Evolutionary conservation across 805 yeast species (phyloP).

Genomic region (Starmerella roubikii): DNA sequence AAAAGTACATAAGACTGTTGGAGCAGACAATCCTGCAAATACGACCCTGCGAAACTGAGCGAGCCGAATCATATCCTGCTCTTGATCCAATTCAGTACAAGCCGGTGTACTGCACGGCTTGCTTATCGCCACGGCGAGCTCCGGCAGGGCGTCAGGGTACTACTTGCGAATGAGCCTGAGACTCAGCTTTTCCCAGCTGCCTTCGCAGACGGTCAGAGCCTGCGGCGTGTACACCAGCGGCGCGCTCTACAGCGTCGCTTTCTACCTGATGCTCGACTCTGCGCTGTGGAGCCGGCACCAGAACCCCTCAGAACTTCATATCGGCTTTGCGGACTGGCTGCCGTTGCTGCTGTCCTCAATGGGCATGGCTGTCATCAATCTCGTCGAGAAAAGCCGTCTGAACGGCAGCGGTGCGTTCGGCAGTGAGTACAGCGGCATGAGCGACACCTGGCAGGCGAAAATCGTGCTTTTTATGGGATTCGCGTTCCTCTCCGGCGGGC

Average conservation of each 20-base stretch:
- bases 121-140: too few relatives aligned
- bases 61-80: neutral
- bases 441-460: conserved; percentile 85
- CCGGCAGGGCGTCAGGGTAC: too few relatives aligned
- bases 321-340: conserved; percentile 89
- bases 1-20: too few relatives aligned
- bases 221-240: conserved; percentile 53
- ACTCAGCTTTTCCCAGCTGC: conserved; percentile 33
- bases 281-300: conserved; percentile 72
- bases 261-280: conserved; percentile 82
- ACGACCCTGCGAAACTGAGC: too few relatives aligned
- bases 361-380: conserved; percentile 73
- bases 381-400: conserved; percentile 54
- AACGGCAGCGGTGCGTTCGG: conserved; percentile 31
- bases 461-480: conserved; percentile 84
- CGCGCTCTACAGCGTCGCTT: conserved; percentile 58
- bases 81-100: too few relatives aligned
- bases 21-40: too few relatives aligned
- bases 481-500: conserved; percentile 82
- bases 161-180: conserved; percentile 19
- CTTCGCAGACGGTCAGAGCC: conserved; percentile 55
- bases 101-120: too few relatives aligned
- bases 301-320: conserved; percentile 76
- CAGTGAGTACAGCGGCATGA: conserved; percentile 25
- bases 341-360: conserved; percentile 78